Evolutionary conservation across 78 protist genomes (phyloP).

Genomic region (Dictyostelium discoideum): DNA sequence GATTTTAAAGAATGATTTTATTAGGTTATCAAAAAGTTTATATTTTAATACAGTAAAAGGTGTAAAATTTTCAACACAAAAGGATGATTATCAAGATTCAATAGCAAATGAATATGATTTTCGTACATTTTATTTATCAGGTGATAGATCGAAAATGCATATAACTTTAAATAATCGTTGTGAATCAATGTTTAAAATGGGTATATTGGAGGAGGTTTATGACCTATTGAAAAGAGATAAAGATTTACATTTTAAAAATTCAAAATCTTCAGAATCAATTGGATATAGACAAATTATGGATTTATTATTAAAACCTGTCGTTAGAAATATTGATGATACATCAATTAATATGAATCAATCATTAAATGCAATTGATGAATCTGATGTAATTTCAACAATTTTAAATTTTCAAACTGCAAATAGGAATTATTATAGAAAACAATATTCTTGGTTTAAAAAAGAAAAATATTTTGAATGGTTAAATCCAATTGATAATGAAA

Average conservation of each 20-base stretch:
- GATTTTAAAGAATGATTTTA: slow-evolving; percentile 19
- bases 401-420: slow-evolving; percentile 23
- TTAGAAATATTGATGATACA: background rate
- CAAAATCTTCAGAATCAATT: background rate
- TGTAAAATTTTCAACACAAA: background rate
- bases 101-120: slow-evolving; percentile 33
- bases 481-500: background rate
- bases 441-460: slow-evolving; percentile 39
- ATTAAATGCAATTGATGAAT: background rate
- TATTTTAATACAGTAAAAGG: slow-evolving; percentile 32
- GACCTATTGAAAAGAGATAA: background rate
- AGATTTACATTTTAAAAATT: background rate
- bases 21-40: slow-evolving; percentile 35
- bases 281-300: slow-evolving; percentile 46
- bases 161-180: slow-evolving; percentile 17
- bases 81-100: background rate
- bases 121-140: slow-evolving; percentile 49
- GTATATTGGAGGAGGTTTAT: slow-evolving; percentile 38
- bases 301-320: background rate
- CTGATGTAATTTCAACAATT: background rate
- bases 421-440: slow-evolving; percentile 43
- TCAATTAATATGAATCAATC: background rate
- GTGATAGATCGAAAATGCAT: background rate
- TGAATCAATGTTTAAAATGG: slow-evolving; percentile 44
- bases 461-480: slow-evolving; percentile 6